These are phyloP conservation scores for Scedosporium apiospermum DNA, from an alignment of 2,329 filamentous ascomycete genomes.

Conservation along the genomic window DNA sequence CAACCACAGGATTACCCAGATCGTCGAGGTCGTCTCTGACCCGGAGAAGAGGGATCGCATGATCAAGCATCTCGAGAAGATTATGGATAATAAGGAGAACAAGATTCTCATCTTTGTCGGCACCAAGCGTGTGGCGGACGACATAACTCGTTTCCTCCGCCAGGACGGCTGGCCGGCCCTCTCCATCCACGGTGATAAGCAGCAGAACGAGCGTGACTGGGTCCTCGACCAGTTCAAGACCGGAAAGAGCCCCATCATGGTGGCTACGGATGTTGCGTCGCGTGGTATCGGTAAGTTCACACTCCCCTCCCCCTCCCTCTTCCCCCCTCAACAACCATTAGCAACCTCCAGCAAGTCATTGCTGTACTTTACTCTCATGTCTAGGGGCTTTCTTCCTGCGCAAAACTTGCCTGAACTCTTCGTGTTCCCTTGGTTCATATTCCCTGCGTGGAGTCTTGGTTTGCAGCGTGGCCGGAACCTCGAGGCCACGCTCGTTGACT, in stretches of 20 bases:
- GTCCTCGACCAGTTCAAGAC: constrained; percentile 99
- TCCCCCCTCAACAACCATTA: constrained; percentile 46
- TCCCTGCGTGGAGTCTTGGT: constrained; percentile 74
- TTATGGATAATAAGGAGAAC: constrained; percentile 94
- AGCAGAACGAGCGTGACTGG: constrained; percentile 99
- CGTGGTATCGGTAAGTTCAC: constrained; percentile 99
- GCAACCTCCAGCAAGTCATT: constrained; percentile 18
- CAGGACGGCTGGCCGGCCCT: constrained; percentile 97
- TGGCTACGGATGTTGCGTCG: constrained; percentile 98
- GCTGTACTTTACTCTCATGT: constrained; percentile 87
- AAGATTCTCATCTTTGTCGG: constrained; percentile 93
- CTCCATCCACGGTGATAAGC: constrained; percentile 98
- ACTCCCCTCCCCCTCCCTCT: constrained; percentile 24
- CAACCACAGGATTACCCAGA: constrained; percentile 96
- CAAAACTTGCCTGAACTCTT: constrained; percentile 81
- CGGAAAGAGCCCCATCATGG: constrained; percentile 99
- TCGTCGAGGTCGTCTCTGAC: constrained; percentile 91
- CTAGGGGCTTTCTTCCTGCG: constrained; percentile 80
- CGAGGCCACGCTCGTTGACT: constrained; percentile 23
- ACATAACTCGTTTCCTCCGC: constrained; percentile 93
- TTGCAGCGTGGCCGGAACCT: constrained; percentile 62
- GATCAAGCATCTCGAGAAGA: constrained; percentile 94
- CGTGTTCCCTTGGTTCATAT: constrained; percentile 75
- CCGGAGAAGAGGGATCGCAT: constrained; percentile 97
- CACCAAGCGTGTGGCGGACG: constrained; percentile 91